Evolutionary conservation across 2,329 filamentous ascomycete genomes (phyloP).

Genomic region (Cercospora zeina): DNA sequence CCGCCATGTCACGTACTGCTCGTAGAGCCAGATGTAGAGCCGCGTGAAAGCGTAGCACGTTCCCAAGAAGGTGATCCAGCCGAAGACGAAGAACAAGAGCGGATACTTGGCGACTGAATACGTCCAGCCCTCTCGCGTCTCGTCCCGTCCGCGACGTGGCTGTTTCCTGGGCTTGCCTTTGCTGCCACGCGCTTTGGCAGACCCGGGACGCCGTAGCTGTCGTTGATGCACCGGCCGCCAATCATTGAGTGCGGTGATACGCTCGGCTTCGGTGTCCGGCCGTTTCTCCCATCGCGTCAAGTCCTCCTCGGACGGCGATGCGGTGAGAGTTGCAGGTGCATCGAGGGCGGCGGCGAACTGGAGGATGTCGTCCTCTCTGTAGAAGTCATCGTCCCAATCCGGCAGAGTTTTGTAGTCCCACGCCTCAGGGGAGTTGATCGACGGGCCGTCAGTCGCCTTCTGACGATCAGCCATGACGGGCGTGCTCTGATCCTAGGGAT

Average conservation of each 20-base stretch:
- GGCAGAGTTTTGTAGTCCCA: slow-evolving; percentile 72
- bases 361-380: slow-evolving; percentile 68
- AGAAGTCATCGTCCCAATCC: slow-evolving; percentile 77
- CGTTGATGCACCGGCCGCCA: slow-evolving; percentile 86
- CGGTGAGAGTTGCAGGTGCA: slow-evolving; percentile 58
- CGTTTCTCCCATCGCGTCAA: slow-evolving; percentile 41
- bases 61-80: slow-evolving; percentile 75
- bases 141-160: slow-evolving; percentile 65
- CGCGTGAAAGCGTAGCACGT: slow-evolving; percentile 76
- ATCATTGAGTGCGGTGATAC: slow-evolving; percentile 90
- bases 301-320: slow-evolving; percentile 62
- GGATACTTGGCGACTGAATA: slow-evolving; percentile 93
- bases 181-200: slow-evolving; percentile 28
- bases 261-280: slow-evolving; percentile 50
- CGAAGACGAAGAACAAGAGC: slow-evolving; percentile 73
- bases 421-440: slow-evolving; percentile 45
- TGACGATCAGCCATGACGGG: slow-evolving; percentile 47
- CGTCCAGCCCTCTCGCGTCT: slow-evolving; percentile 89
- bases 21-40: slow-evolving; percentile 88
- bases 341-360: slow-evolving; percentile 79
- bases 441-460: slow-evolving; percentile 53
- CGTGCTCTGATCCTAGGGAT: not conserved
- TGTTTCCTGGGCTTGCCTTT: slow-evolving; percentile 41
- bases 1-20: slow-evolving; percentile 87
- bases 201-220: slow-evolving; percentile 43